Base-by-base conservation (phyloP, 2,329 filamentous ascomycete species). In the Chaetomium sp. region DNA sequence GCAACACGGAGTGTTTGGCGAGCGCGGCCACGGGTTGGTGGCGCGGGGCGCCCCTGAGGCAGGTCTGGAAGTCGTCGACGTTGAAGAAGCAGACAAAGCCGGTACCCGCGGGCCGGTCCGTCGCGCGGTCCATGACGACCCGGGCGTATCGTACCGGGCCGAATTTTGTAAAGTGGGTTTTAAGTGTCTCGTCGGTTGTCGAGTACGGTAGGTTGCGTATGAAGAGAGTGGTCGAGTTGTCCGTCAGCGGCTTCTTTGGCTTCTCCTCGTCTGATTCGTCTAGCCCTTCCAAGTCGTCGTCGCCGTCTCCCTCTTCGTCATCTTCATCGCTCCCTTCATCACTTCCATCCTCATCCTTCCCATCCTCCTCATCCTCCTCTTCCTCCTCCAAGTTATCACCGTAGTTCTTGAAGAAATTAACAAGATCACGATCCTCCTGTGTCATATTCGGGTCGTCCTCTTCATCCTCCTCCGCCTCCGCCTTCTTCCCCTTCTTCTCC, bases 21-120 rank as follows among this genome's bases (percentile, higher is more conserved):
- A 76, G 71, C n/a, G 76, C 67, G 8, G 72, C 61, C 1, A 72
- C 65, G 19, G 77, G 72, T 57, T 77, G 73, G 35, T 75, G 71
- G 33, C 80, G 82, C 0, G 94, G 94, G 1, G 91, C 88, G 11
- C 77, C 79, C 61, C 84, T 86, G 59, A 96, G 76, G 68, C 94
- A 97, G 19, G 77, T 71, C 67, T 86, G 84, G 61, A 86, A 89
- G 67, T 96, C 89, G 19, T 87, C 82, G 40, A 78, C 74, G 49
- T 87, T 85, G 72, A 86, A 86, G 73, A 99, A 99, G 73, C 90
- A 95, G 35, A 97, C 92, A 66, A 99, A 99, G 4, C 87, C 94
- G 36, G 92, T 97, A 33, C 94, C 94, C 48, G 88, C 89, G 1
- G 94, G 89, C 51, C 89, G 86, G 63, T 91, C 91, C 0, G 90